These are phyloP conservation scores for Ustilago xerochloae DNA, from an alignment of 1,284 basidiomycete genomes.

Conservation along the genomic window DNA sequence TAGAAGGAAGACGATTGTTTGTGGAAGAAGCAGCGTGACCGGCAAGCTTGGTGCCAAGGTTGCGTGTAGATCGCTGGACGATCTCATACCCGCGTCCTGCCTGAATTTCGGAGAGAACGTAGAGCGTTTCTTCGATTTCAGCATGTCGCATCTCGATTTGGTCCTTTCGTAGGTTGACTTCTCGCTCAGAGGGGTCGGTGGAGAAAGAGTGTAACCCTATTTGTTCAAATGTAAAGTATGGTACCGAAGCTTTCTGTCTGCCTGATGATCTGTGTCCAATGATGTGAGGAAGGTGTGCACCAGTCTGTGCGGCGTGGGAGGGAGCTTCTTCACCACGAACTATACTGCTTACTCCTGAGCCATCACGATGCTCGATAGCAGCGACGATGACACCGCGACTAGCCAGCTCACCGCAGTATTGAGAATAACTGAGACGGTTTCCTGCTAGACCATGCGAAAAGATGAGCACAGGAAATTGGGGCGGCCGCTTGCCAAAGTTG, in stretches of 20 bases:
- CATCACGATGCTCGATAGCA: slow-evolving; percentile 72
- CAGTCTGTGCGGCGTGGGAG: neutral
- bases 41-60: slow-evolving; percentile 49
- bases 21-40: neutral
- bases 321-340: slow-evolving; percentile 54
- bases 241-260: slow-evolving; percentile 32
- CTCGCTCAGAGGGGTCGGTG: slow-evolving; percentile 60
- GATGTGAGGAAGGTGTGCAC: slow-evolving; percentile 5
- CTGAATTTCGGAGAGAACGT: slow-evolving; percentile 66
- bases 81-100: slow-evolving; percentile 59
- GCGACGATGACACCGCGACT: slow-evolving; percentile 68
- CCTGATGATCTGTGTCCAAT: slow-evolving; percentile 19
- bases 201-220: slow-evolving; percentile 66
- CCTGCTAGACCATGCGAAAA: slow-evolving; percentile 62
- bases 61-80: slow-evolving; percentile 49
- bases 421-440: slow-evolving; percentile 59
- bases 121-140: slow-evolving; percentile 69
- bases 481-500: slow-evolving; percentile 38
- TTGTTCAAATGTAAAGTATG: slow-evolving; percentile 67
- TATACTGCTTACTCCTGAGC: slow-evolving; percentile 70
- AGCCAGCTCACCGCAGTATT: slow-evolving; percentile 61
- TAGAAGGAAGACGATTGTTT: neutral
- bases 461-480: slow-evolving; percentile 56
- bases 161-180: slow-evolving; percentile 69
- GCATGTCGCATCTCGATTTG: slow-evolving; percentile 71